These are phyloP conservation scores for Beauveria scarabaeidicola DNA, from an alignment of 2,329 filamentous ascomycete species.

Conservation along the genomic window DNA sequence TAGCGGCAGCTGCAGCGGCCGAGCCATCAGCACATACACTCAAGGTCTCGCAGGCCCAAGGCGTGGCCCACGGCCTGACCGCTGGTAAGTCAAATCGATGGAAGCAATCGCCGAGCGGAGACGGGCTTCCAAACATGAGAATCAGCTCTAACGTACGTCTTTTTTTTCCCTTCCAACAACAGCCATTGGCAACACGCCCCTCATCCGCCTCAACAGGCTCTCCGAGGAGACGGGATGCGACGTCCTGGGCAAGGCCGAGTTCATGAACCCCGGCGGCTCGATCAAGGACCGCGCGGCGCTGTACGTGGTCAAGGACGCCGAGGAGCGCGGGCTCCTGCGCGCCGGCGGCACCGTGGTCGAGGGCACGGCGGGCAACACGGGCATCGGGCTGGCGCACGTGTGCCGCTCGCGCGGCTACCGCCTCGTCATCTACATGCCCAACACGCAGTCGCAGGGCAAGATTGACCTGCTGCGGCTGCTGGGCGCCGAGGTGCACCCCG, in stretches of 20 bases:
- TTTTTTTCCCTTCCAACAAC: not conserved
- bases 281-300: constrained; percentile 95
- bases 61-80: constrained; percentile 66
- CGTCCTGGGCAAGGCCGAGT: constrained; percentile 92
- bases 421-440: constrained; percentile 98
- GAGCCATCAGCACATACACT: constrained; percentile 51
- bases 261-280: constrained; percentile 94
- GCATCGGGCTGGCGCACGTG: constrained; percentile 94
- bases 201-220: constrained; percentile 81
- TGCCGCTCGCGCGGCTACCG: constrained; percentile 88
- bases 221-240: constrained; percentile 90
- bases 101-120: too few species aligned
- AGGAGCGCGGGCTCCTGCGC: constrained; percentile 72
- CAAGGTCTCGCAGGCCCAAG: constrained; percentile 70
- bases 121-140: not conserved
- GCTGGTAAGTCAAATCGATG: constrained; percentile 51
- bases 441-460: constrained; percentile 97
- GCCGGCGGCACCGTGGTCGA: constrained; percentile 93
- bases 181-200: constrained; percentile 96
- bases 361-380: constrained; percentile 95
- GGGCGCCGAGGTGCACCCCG: constrained; percentile 90
- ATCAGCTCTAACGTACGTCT: not conserved
- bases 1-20: constrained; percentile 40
- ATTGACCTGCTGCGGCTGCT: constrained; percentile 85
- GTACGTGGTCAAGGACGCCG: constrained; percentile 88